A percentile compares a stretch with the other conserved stretches of the same genome.
Evolutionary conservation across 2,329 filamentous ascomycete species (phyloP).

Genomic region (Sporothrix sp.): DNA sequence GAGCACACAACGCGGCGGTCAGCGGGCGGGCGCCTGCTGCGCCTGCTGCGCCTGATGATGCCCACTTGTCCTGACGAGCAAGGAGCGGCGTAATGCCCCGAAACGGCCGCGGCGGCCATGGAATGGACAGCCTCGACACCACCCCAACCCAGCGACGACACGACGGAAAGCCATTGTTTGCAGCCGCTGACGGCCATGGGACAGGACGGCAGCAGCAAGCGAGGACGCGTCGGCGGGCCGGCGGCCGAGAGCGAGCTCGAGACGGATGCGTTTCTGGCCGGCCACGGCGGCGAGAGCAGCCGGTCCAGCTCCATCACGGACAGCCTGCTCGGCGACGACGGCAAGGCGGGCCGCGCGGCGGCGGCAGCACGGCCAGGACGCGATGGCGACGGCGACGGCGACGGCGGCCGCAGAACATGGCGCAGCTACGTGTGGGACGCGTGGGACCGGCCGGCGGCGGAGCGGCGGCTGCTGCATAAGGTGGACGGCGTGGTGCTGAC

Average conservation of each 20-base stretch:
- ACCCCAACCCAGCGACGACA: no score
- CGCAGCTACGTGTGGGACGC: conserved; percentile 31
- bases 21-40: neutral
- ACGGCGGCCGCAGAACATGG: conserved; percentile 22
- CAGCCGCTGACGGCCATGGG: neutral
- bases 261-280: no score
- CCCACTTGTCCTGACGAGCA: neutral
- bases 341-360: no score
- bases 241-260: neutral
- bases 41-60: neutral
- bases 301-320: no score
- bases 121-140: no score
- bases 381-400: neutral
- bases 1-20: neutral
- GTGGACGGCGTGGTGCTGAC: conserved; percentile 28
- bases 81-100: no score
- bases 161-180: neutral
- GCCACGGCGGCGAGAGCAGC: no score
- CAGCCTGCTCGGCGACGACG: neutral
- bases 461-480: conserved; percentile 27
- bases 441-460: conserved; percentile 25
- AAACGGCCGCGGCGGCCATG: no score
- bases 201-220: no score
- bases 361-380: no score
- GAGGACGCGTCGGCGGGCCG: no score